A percentile compares a stretch with the other conserved stretches of the same genome.
phyloP scores from a whole-genome alignment of 495 filamentous ascomycete species.

The Durotheca rogersii region DNA sequence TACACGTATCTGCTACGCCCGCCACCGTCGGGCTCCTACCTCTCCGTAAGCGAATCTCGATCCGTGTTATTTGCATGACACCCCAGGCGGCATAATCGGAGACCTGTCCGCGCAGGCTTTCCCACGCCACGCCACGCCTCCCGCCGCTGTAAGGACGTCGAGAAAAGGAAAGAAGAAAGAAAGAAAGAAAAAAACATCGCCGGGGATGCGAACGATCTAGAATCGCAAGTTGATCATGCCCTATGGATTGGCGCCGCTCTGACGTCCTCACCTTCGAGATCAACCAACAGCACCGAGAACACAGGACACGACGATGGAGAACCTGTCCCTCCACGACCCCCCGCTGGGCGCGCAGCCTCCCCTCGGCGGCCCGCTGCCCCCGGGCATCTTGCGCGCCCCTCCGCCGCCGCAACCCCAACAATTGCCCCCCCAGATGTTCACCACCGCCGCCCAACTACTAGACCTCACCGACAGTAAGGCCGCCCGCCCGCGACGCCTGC shows the following conservation, averaged over 20 bases:
- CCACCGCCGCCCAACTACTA: slow-evolving; percentile 89
- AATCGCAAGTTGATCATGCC: neutral
- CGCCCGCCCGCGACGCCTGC: too few relatives aligned
- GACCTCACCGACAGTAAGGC: slow-evolving; percentile 94
- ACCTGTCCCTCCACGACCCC: slow-evolving; percentile 46
- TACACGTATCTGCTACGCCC: too few relatives aligned
- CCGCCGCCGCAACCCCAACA: slow-evolving; percentile 53
- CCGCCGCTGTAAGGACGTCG: too few relatives aligned
- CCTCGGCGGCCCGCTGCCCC: slow-evolving; percentile 24
- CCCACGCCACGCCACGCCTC: too few relatives aligned
- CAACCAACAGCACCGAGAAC: slow-evolving; percentile 14
- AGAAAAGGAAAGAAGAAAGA: too few relatives aligned
- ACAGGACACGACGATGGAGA: slow-evolving; percentile 53
- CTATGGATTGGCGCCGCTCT: slow-evolving; percentile 24
- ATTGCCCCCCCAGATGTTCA: slow-evolving; percentile 91
- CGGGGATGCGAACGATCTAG: neutral
- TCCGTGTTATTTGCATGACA: too few relatives aligned
- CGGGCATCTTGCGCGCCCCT: slow-evolving; percentile 28
- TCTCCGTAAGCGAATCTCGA: too few relatives aligned
- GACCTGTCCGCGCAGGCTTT: too few relatives aligned
- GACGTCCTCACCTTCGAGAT: neutral
- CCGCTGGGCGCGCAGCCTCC: slow-evolving; percentile 32
- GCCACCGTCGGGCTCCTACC: too few relatives aligned
- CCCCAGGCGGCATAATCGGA: too few relatives aligned
- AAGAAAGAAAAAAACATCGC: too few relatives aligned